A percentile compares a stretch with the other conserved stretches of the same genome.
These are phyloP conservation scores for Triadica sebifera DNA, from an alignment of 345 rosid genomes.

Conservation along the genomic window DNA sequence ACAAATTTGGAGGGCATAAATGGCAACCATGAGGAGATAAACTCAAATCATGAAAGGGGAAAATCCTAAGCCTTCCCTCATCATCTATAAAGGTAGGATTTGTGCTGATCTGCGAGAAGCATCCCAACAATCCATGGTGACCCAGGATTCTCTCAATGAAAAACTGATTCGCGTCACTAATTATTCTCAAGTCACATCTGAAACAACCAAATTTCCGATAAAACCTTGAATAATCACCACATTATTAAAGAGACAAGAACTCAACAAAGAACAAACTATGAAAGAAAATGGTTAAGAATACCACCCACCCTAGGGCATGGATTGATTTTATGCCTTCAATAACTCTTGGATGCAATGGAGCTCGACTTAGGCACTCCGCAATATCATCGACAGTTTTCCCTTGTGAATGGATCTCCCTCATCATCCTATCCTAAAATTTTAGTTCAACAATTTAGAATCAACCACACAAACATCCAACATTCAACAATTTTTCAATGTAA, in stretches of 20 bases:
- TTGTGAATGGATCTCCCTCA: slow-evolving; percentile 71
- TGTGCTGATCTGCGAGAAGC: slow-evolving; percentile 64
- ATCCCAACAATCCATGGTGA: slow-evolving; percentile 52
- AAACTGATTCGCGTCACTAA: slow-evolving; percentile 79
- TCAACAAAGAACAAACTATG: background rate
- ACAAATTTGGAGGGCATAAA: slow-evolving; percentile 64
- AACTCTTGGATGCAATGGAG: slow-evolving; percentile 46
- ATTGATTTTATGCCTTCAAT: slow-evolving; percentile 56
- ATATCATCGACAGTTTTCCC: slow-evolving; percentile 61
- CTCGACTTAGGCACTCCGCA: slow-evolving; percentile 50
- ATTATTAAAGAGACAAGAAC: background rate
- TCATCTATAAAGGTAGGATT: slow-evolving; percentile 51
- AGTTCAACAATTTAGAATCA: background rate
- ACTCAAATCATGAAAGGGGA: slow-evolving; percentile 49
- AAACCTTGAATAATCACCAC: background rate
- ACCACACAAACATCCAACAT: background rate
- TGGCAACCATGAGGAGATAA: slow-evolving; percentile 54
- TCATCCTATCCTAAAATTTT: slow-evolving; percentile 70
- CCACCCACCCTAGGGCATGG: slow-evolving; percentile 49
- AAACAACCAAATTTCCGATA: slow-evolving; percentile 2
- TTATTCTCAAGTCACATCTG: slow-evolving; percentile 75
- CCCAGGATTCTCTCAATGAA: slow-evolving; percentile 78
- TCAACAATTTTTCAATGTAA: too few species aligned
- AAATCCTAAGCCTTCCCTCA: slow-evolving; percentile 54
- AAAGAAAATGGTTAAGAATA: background rate